These are phyloP conservation scores for Akanthomyces muscarius DNA, from an alignment of 2,329 filamentous ascomycete genomes.

Conservation along the genomic window DNA sequence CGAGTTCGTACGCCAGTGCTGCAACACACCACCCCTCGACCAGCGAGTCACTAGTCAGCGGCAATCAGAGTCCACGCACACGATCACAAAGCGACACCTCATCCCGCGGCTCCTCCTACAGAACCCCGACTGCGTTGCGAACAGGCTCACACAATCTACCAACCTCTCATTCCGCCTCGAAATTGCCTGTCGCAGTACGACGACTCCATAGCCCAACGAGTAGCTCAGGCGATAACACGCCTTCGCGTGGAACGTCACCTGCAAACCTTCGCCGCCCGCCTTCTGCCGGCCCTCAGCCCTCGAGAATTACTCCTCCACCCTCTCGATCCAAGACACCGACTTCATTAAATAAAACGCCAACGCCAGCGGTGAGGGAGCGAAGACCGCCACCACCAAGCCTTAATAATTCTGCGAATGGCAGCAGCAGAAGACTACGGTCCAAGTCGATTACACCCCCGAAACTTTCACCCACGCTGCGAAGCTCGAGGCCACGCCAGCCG, in stretches of 20 bases:
- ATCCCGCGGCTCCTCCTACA: slow-evolving; percentile 28
- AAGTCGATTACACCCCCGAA: slow-evolving; percentile 69
- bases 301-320: slow-evolving; percentile 34
- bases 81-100: slow-evolving; percentile 61
- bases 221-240: slow-evolving; percentile 45
- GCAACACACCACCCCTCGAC: slow-evolving; percentile 23
- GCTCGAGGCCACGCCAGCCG: slow-evolving; percentile 75
- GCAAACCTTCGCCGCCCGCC: slow-evolving; percentile 41
- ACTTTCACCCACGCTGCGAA: slow-evolving; percentile 73
- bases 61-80: slow-evolving; percentile 33
- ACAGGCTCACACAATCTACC: slow-evolving; percentile 25
- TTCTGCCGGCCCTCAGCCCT: slow-evolving; percentile 37
- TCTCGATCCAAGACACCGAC: slow-evolving; percentile 39
- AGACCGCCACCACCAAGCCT: slow-evolving; percentile 40
- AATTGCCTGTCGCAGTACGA: slow-evolving; percentile 43
- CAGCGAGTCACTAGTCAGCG: slow-evolving; percentile 21
- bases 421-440: slow-evolving; percentile 61
- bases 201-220: slow-evolving; percentile 41
- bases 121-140: slow-evolving; percentile 30
- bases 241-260: slow-evolving; percentile 55
- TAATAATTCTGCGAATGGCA: slow-evolving; percentile 45
- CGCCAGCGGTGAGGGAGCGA: slow-evolving; percentile 31
- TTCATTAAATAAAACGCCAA: slow-evolving; percentile 43
- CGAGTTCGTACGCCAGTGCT: slow-evolving; percentile 57
- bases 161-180: slow-evolving; percentile 35